Evolutionary conservation across 805 yeast species (phyloP).

Genomic region (Wickerhamiella sorbophila): DNA sequence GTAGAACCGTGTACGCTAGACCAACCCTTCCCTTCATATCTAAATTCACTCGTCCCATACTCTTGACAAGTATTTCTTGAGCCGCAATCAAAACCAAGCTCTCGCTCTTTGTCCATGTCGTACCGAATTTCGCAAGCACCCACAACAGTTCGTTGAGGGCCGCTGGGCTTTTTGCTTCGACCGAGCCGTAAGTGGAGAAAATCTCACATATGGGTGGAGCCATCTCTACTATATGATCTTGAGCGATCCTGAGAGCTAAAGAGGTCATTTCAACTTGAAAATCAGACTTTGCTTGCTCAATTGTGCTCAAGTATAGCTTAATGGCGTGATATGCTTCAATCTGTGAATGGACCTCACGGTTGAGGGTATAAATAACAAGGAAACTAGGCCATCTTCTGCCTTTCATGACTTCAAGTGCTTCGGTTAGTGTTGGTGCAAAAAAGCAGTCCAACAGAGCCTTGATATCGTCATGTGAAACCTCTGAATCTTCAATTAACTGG

Average conservation of each 20-base stretch:
- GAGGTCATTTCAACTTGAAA: conserved; percentile 14
- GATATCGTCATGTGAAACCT: not conserved
- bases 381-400: conserved; percentile 20
- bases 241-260: conserved; percentile 15
- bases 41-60: conserved; percentile 10
- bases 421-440: conserved; percentile 9
- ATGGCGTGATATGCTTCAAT: conserved; percentile 17
- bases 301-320: conserved; percentile 12
- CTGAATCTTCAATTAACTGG: not conserved
- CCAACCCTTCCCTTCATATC: conserved; percentile 23
- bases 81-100: conserved; percentile 16
- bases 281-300: conserved; percentile 2
- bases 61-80: conserved; percentile 16
- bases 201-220: conserved; percentile 19
- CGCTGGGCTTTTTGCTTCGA: conserved; percentile 1
- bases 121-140: conserved; percentile 20
- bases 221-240: conserved; percentile 14
- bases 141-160: conserved; percentile 21
- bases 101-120: conserved; percentile 14
- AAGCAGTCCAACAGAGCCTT: conserved; percentile 7
- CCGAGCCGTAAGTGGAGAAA: conserved; percentile 10
- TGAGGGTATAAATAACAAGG: conserved; percentile 17
- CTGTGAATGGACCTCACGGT: conserved; percentile 15
- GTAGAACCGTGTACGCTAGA: conserved; percentile 15
- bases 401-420: conserved; percentile 14